Conservation (phyloP, 345 rosid species). For the Moricandia arvensis region DNA sequence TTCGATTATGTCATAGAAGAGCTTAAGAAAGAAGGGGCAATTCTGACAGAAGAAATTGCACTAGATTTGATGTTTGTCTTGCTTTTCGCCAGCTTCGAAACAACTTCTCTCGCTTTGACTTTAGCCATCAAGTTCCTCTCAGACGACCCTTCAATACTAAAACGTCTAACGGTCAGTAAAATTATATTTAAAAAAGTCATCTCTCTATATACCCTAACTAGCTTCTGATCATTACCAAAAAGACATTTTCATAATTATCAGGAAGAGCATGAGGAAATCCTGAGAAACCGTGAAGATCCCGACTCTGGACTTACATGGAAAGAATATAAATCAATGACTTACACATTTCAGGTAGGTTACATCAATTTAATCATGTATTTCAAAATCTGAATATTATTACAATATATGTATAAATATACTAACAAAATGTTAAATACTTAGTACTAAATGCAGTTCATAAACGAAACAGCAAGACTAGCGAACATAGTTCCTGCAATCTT, state of each 20-base stretch:
- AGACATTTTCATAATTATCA: slow-evolving; percentile 31
- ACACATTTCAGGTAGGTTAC: slow-evolving; percentile 69
- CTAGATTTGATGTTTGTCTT: slow-evolving; percentile 93
- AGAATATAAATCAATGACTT: slow-evolving; percentile 93
- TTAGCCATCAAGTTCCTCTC: slow-evolving; percentile 75
- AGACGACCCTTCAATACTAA: slow-evolving; percentile 57
- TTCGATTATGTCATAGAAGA: slow-evolving; percentile 86
- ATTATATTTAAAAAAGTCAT: neutral
- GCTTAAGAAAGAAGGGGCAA: slow-evolving; percentile 68
- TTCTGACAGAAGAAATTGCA: slow-evolving; percentile 80
- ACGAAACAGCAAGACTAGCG: slow-evolving; percentile 32
- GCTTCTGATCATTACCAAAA: neutral
- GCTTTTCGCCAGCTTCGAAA: slow-evolving; percentile 91
- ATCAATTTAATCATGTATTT: neutral
- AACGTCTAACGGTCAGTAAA: slow-evolving; percentile 62
- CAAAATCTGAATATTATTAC: neutral
- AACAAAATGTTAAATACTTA: slow-evolving; percentile 6
- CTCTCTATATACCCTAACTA: neutral
- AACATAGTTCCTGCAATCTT: slow-evolving; percentile 30
- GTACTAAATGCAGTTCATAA: slow-evolving; percentile 23
- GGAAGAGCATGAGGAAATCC: slow-evolving; percentile 83
- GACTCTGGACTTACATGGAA: slow-evolving; percentile 80
- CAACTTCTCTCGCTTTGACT: slow-evolving; percentile 88
- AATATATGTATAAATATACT: neutral
- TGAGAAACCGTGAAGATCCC: slow-evolving; percentile 51